These are phyloP conservation scores for Plasmodium falciparum DNA, from an alignment of 169 alveolate genomes.

Conservation along the genomic window DNA sequence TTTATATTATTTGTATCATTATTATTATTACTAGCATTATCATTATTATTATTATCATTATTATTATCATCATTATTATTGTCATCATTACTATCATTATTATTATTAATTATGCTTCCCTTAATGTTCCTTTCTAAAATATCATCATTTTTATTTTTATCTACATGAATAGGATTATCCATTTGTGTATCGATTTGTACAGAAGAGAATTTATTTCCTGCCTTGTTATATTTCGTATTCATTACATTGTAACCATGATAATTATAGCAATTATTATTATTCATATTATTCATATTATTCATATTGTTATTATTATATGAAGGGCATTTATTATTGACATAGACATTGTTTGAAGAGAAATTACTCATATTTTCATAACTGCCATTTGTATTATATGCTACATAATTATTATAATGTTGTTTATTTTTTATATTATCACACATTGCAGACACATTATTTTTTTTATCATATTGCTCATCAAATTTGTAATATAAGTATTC, in stretches of 20 bases:
- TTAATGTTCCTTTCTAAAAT: too few relatives aligned
- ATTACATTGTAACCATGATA: too few relatives aligned
- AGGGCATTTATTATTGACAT: not conserved
- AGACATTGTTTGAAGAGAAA: not conserved
- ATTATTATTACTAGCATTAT: not conserved
- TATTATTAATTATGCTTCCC: not conserved
- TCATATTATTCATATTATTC: not conserved
- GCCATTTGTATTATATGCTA: not conserved
- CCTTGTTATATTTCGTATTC: too few relatives aligned
- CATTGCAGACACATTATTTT: constrained; percentile 8
- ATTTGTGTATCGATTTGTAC: too few relatives aligned
- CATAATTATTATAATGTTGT: not conserved
- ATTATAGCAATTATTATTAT: not conserved
- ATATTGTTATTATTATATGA: not conserved
- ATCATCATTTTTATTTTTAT: too few relatives aligned
- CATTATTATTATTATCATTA: not conserved
- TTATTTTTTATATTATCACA: not conserved
- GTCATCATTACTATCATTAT: not conserved
- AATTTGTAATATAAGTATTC: constrained; percentile 6
- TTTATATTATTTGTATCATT: not conserved
- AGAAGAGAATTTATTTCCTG: too few relatives aligned
- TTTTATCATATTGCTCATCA: constrained; percentile 1
- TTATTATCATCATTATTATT: not conserved
- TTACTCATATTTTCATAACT: not conserved
- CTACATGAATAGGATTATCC: too few relatives aligned